Evolutionary conservation across 2,329 filamentous ascomycete species (phyloP), one percentile per base, ranked within the genome.

Genomic region (Phyllosticta capitalensis): DNA sequence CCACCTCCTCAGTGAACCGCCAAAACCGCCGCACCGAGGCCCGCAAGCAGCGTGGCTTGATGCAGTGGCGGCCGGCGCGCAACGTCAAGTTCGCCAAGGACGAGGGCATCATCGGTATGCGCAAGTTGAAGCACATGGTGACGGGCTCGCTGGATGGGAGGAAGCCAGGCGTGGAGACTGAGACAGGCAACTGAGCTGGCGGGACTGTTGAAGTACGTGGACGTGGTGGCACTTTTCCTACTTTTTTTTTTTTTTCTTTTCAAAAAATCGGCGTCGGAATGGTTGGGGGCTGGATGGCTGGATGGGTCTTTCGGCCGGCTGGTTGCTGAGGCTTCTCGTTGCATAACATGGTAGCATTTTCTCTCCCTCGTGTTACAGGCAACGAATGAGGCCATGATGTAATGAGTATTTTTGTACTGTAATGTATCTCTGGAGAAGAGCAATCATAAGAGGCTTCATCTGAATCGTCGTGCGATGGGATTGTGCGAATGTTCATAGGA

Each of bases 11-110:
- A 21, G 84, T 87, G 70, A 85, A 84, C 66, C 78, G 79, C 60
- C 81, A 84, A 63, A 90, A 86, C 69, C 84, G 87, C 63, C 85
- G 88, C 54, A 75, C 77, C 52, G 79, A 96, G 70, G 87, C 92
- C 71, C 83, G 92, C 0, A 90, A 92, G 75, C 91, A 96, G 66
- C 81, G 92, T 10, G 92, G 92, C 0, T 68, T 96, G 69, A 95
- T 96, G 90, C 92, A 97, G 72, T 97, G 92, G 91, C 89, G 86
- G 68, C 92, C 92, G 0, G 88, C 92, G 70, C 81, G 92, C 49
- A 96, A 96, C 69, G 79, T 84, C 21, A 84, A 86, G 65, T 97
- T 96, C 71, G 92, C 87, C 51, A 95, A 94, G 75, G 81, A 96
- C 67, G 89, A 97, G 77, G 84, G 88, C 0, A 87, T 88, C 67